phyloP scores from a whole-genome alignment of 2,329 filamentous ascomycete genomes.

The Fusarium azukiicola region DNA sequence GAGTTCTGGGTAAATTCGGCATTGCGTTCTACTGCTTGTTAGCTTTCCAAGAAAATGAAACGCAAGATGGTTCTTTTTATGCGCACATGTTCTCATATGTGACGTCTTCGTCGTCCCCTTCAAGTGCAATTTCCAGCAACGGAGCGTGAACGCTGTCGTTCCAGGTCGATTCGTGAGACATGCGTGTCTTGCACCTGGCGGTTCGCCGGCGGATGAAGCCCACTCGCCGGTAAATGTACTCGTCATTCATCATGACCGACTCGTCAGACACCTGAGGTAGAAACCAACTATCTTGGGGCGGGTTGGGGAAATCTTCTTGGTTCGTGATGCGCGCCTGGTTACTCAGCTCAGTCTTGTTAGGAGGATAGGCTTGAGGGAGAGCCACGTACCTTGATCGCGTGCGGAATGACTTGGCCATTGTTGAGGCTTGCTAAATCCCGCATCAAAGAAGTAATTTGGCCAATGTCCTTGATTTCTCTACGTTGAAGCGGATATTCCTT shows the following conservation, averaged over 20 bases:
- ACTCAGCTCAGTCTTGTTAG: background rate
- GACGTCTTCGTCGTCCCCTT: background rate
- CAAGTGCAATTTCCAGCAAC: conserved; percentile 9
- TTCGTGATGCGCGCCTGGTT: conserved; percentile 1
- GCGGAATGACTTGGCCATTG: background rate
- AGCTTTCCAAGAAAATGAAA: background rate
- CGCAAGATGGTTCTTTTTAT: no score
- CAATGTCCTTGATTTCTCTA: background rate
- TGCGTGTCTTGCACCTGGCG: conserved; percentile 14
- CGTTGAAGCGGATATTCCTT: conserved; percentile 12
- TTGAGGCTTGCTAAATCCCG: background rate
- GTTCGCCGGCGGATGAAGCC: conserved; percentile 22
- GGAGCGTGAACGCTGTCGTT: conserved; percentile 31
- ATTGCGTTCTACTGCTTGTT: conserved; percentile 9
- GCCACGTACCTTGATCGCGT: background rate
- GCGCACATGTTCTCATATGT: conserved; percentile 22
- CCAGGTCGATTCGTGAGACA: conserved; percentile 27
- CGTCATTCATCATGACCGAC: conserved; percentile 6
- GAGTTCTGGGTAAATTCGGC: conserved; percentile 13
- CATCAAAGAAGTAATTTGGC: background rate
- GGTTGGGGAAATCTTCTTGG: conserved; percentile 22
- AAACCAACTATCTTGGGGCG: conserved; percentile 31
- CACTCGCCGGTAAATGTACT: conserved; percentile 28
- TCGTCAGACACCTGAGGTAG: conserved; percentile 16
- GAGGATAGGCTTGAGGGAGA: background rate